Evolutionary conservation across 805 yeast species (phyloP).

Genomic region (Saccharomyces kudriavzevii): DNA sequence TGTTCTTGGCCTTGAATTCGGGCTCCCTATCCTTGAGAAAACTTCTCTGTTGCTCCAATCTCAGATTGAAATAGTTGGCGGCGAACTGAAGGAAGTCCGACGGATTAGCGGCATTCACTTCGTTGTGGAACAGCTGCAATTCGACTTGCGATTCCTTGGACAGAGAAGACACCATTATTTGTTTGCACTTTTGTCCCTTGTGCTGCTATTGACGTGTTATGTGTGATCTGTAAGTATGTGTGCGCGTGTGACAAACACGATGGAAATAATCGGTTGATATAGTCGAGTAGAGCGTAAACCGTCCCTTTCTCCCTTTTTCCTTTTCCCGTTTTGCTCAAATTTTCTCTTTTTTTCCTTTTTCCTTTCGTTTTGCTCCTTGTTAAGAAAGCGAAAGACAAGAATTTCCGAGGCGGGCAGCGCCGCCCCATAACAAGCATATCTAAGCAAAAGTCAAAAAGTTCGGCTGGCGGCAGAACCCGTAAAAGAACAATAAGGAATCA

Average conservation of each 20-base stretch:
- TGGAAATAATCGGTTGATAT: background rate
- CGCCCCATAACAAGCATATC: background rate
- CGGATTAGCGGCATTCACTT: constrained; percentile 49
- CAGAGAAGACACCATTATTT: constrained; percentile 1
- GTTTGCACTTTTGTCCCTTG: background rate
- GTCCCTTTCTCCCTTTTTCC: background rate
- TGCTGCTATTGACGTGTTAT: background rate
- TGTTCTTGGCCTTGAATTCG: constrained; percentile 36
- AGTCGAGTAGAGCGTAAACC: background rate
- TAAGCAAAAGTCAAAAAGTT: background rate
- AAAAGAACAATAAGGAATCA: background rate
- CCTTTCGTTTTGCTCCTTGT: background rate
- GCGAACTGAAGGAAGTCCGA: constrained; percentile 66
- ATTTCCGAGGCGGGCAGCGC: background rate
- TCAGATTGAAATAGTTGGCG: constrained; percentile 58
- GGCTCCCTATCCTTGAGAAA: constrained; percentile 24
- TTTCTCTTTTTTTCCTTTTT: background rate
- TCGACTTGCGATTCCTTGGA: constrained; percentile 33
- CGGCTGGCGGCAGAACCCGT: background rate
- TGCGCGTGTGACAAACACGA: background rate
- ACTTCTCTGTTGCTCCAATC: constrained; percentile 46
- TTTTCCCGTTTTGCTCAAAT: background rate
- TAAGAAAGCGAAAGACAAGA: background rate
- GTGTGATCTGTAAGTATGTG: background rate
- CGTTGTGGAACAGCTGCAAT: constrained; percentile 55